These are phyloP conservation scores for Kwoniella mangroviensis DNA, from an alignment of 768 basidiomycete species.

Conservation along the genomic window DNA sequence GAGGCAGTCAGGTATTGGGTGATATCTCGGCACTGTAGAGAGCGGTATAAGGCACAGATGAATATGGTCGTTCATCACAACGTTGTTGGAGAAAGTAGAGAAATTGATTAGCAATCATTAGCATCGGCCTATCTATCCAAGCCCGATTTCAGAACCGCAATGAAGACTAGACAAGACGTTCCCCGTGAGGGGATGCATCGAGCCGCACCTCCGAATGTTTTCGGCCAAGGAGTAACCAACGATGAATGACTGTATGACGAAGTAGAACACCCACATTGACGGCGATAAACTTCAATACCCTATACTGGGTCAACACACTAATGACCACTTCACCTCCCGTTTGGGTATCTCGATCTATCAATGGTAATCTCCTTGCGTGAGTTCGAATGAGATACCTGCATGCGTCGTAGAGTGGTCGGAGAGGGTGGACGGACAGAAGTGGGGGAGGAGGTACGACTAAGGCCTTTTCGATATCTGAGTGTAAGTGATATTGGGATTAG, in stretches of 20 bases:
- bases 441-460: conserved; percentile 92
- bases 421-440: conserved; percentile 83
- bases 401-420: conserved; percentile 84
- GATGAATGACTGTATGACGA: too few species aligned
- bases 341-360: conserved; percentile 89
- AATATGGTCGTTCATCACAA: too few species aligned
- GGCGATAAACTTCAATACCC: conserved; percentile 96
- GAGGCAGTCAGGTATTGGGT: conserved; percentile 50
- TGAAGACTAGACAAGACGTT: too few species aligned
- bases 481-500: background rate
- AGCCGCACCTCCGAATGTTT: too few species aligned
- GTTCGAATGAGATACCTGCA: conserved; percentile 88
- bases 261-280: conserved; percentile 73
- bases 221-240: too few species aligned
- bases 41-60: too few species aligned
- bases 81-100: background rate
- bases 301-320: conserved; percentile 94
- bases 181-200: too few species aligned
- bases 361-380: conserved; percentile 88
- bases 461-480: conserved; percentile 85
- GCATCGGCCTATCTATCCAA: too few species aligned
- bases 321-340: conserved; percentile 95
- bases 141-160: too few species aligned
- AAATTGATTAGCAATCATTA: background rate
- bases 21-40: conserved; percentile 73